These are phyloP conservation scores for Candida argentea DNA, from an alignment of 805 yeast genomes.

Conservation along the genomic window DNA sequence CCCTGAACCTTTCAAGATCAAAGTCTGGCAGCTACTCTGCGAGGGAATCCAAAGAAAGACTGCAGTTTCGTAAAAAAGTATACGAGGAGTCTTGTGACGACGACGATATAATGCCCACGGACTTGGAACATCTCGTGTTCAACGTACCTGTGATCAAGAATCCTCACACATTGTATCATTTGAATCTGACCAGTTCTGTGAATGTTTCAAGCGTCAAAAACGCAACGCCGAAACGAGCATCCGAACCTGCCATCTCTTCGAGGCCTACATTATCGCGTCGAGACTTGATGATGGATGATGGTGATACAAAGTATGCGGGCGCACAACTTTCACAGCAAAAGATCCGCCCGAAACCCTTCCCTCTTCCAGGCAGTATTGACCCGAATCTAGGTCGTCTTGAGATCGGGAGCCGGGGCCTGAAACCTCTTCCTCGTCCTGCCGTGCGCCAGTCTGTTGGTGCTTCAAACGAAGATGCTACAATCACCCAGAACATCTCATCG, in stretches of 20 bases:
- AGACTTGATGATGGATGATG: conserved; percentile 16
- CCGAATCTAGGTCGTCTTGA: conserved; percentile 1
- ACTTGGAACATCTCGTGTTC: conserved; percentile 27
- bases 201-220: conserved; percentile 7
- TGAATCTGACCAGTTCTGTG: conserved; percentile 12
- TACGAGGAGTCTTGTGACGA: conserved; percentile 34
- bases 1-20: conserved; percentile 14
- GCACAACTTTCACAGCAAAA: conserved; percentile 2
- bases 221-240: not conserved
- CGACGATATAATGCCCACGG: conserved; percentile 28
- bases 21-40: conserved; percentile 25
- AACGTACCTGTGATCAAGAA: conserved; percentile 33
- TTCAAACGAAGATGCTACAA: conserved; percentile 21
- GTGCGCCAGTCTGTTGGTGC: conserved; percentile 6
- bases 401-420: too few relatives aligned
- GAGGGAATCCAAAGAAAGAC: conserved; percentile 28
- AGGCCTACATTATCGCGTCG: conserved; percentile 12
- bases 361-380: conserved; percentile 15
- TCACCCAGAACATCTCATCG: conserved; percentile 25
- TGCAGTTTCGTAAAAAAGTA: conserved; percentile 24
- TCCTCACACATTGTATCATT: conserved; percentile 21
- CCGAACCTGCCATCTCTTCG: conserved; percentile 1
- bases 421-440: conserved; percentile 1
- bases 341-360: conserved; percentile 13
- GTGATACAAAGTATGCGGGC: conserved; percentile 15